Base-by-base conservation (phyloP, 441 rosid species). In the Euphorbia celastroides region DNA sequence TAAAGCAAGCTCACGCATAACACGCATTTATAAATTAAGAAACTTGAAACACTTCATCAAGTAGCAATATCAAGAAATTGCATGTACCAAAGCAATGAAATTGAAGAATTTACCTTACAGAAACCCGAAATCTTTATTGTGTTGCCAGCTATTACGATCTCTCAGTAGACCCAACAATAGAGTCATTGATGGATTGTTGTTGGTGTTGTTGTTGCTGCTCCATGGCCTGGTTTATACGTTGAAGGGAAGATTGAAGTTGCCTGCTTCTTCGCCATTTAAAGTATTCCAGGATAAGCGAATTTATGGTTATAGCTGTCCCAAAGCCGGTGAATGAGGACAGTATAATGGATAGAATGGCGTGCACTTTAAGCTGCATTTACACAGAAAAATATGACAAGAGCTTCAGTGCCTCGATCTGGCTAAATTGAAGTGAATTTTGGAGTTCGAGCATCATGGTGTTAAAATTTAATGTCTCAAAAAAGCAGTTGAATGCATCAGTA, bases 271-370 rank as follows among this genome's bases (percentile, higher is more conserved):
- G 75, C 79, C 80, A 77, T 67, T 70, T 78, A 27, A 38, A 66
- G 71, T 79, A 58, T 82, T 84, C 84, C 1, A 55, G 73, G 51
- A 87, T 59, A 72, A 82, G 32, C 9, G 89, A 84, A 59, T 88
- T 78, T 64, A 72, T 79, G 48, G 82, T 72, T 85, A 86, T 87
- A 50, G 86, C 76, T 57, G 78, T 54, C 67, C 96, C 97, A 52
- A 92, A 86, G 23, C 96, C 96, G 16, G 77, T 70, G 63, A 92
- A 77, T 38, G 91, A 78, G 34, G 97, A 84, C 57, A 87, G 79
- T 36, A 92, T 80, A 68, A 92, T 82, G 28, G 86, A 69, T 41
- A 87, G 78, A 54, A 86, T 69, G 41, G 97, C 74, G 72, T 82
- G 85, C 78, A 86, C 59, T 70, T 78, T 87, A 75, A 86, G 79